These are phyloP conservation scores for Populus davidiana DNA, from an alignment of 345 rosid species.

Conservation along the genomic window DNA sequence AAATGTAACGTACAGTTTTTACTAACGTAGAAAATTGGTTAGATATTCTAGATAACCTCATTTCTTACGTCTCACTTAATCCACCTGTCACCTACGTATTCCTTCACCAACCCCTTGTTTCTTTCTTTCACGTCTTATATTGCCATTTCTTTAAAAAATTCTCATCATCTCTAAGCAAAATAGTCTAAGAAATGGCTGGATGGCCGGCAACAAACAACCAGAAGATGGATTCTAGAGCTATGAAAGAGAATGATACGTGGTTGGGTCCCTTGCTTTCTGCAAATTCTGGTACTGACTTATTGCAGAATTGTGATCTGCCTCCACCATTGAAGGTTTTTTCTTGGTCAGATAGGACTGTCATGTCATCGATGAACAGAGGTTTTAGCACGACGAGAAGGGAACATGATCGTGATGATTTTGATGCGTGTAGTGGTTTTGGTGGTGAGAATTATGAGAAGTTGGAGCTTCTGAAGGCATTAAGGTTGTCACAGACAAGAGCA, in stretches of 20 bases:
- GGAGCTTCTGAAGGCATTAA: slow-evolving; percentile 59
- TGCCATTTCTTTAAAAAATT: neutral
- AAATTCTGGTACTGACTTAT: slow-evolving; percentile 15
- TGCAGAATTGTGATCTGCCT: slow-evolving; percentile 56
- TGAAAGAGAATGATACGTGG: slow-evolving; percentile 23
- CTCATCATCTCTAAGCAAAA: neutral
- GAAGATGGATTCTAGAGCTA: slow-evolving; percentile 5
- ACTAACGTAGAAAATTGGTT: neutral
- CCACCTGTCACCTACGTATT: too few relatives aligned
- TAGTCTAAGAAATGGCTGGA: slow-evolving; percentile 11
- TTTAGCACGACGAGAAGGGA: slow-evolving; percentile 5
- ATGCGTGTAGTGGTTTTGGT: neutral
- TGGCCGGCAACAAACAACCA: slow-evolving; percentile 18
- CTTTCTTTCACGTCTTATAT: slow-evolving; percentile 11
- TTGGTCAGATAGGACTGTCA: slow-evolving; percentile 25
- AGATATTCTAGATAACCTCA: neutral
- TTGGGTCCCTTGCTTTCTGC: slow-evolving; percentile 23
- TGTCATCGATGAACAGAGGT: slow-evolving; percentile 22
- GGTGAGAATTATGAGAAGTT: slow-evolving; percentile 26
- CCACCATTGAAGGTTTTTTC: slow-evolving; percentile 48
- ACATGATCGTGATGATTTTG: neutral
- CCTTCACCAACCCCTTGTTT: slow-evolving; percentile 14
- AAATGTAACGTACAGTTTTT: neutral
- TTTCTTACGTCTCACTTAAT: neutral
- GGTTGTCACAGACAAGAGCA: slow-evolving; percentile 61